A percentile compares a stretch with the other conserved stretches of the same genome.
phyloP scores from a whole-genome alignment of 768 basidiomycete genomes.

The Pilatotrama ljubarskyi region DNA sequence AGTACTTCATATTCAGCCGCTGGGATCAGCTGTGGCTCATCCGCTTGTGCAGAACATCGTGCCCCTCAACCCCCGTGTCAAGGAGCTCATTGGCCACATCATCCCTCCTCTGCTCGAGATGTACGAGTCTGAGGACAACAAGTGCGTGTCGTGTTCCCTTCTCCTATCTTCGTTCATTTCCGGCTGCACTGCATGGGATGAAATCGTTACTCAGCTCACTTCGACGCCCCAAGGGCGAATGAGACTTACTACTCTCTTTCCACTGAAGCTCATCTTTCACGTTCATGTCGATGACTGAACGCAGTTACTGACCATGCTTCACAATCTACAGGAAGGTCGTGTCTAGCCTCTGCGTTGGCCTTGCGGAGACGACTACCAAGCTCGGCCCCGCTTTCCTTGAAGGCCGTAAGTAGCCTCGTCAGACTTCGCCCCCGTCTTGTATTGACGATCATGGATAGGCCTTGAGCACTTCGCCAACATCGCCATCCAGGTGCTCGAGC shows the following conservation, averaged over 20 bases:
- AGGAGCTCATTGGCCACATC: constrained; percentile 74
- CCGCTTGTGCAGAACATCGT: constrained; percentile 26
- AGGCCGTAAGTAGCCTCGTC: constrained; percentile 52
- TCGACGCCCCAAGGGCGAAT: constrained; percentile 59
- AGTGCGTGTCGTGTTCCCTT: constrained; percentile 46
- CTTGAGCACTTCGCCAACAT: constrained; percentile 79
- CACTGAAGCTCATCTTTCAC: constrained; percentile 39
- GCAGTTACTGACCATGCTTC: constrained; percentile 24
- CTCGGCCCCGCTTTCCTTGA: constrained; percentile 87
- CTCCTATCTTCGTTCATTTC: constrained; percentile 11
- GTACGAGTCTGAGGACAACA: constrained; percentile 95
- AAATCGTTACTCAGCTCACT: constrained; percentile 64
- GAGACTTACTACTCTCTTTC: constrained; percentile 45
- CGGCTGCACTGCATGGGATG: constrained; percentile 46
- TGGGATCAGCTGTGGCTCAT: neutral
- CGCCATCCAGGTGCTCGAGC: constrained; percentile 83
- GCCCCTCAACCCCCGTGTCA: constrained; percentile 67
- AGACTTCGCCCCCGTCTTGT: neutral
- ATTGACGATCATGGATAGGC: constrained; percentile 41
- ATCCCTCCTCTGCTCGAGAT: constrained; percentile 78
- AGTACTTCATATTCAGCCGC: constrained; percentile 29
- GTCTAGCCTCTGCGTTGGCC: constrained; percentile 80
- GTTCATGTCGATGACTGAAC: constrained; percentile 4
- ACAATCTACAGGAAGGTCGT: constrained; percentile 71
- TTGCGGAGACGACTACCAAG: constrained; percentile 90